Evolutionary conservation across 1,139 yeast genomes (phyloP).

Genomic region (Nadsonia commutata): DNA sequence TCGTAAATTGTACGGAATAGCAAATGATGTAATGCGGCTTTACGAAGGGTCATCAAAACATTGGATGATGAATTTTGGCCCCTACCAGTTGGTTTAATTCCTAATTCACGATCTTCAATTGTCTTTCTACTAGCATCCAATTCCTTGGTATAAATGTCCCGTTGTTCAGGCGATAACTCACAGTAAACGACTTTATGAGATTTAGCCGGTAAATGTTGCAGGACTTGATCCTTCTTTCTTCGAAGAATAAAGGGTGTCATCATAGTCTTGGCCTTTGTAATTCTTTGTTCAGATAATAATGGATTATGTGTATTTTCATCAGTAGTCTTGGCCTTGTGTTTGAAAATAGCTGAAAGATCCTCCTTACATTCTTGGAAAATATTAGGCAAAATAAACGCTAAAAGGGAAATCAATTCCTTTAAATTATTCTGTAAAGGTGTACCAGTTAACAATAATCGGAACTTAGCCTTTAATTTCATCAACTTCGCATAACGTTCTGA

Average conservation of each 20-base stretch:
- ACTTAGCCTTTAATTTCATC: conserved; percentile 68
- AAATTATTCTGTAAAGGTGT: conserved; percentile 92
- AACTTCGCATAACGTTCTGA: conserved; percentile 77
- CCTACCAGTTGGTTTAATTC: conserved; percentile 20
- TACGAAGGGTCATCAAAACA: conserved; percentile 78
- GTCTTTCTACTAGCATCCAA: conserved; percentile 35
- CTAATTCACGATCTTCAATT: conserved; percentile 27
- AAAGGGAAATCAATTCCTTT: conserved; percentile 73
- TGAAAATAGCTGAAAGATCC: conserved; percentile 67
- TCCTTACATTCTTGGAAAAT: conserved; percentile 71
- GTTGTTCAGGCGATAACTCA: conserved; percentile 44
- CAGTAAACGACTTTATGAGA: conserved; percentile 50
- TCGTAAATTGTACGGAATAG: conserved; percentile 60
- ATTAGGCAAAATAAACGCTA: conserved; percentile 80
- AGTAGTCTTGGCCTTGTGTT: conserved; percentile 64
- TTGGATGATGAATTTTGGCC: conserved; percentile 14
- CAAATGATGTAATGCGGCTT: conserved; percentile 92
- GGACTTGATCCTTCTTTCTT: conserved; percentile 82
- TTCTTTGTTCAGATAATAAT: conserved; percentile 77
- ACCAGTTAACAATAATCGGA: conserved; percentile 80
- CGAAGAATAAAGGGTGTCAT: conserved; percentile 95
- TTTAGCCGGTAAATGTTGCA: conserved; percentile 75
- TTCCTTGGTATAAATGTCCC: conserved; percentile 43
- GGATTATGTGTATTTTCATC: conserved; percentile 47
- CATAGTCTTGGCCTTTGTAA: conserved; percentile 87